Conservation (phyloP, 331 rosid genomes). For the Saraca asoca region DNA sequence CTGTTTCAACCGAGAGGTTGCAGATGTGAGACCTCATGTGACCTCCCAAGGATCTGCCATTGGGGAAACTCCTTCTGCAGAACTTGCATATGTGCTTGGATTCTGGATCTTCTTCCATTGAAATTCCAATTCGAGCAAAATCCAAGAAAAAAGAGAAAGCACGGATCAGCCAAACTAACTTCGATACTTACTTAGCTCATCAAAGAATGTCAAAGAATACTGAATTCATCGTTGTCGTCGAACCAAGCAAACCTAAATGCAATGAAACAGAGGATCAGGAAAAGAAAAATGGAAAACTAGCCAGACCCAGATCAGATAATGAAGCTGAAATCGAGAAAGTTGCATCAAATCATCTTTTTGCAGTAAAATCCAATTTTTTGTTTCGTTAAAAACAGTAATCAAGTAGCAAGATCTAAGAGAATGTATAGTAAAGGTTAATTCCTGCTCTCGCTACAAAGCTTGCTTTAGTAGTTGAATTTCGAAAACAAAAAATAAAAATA, state of each 20-base stretch:
- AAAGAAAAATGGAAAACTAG: constrained; percentile 7
- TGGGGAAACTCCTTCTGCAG: constrained; percentile 74
- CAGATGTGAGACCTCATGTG: constrained; percentile 90
- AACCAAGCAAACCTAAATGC: constrained; percentile 31
- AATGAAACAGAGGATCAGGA: constrained; percentile 35
- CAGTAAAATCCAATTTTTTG: constrained; percentile 25
- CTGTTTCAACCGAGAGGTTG: constrained; percentile 40
- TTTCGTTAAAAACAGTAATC: constrained; percentile 25
- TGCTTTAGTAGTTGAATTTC: constrained; percentile 44
- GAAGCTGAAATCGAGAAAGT: constrained; percentile 40
- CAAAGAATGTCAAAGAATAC: constrained; percentile 43
- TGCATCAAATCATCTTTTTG: constrained; percentile 31
- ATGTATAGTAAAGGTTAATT: constrained; percentile 30
- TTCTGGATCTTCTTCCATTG: constrained; percentile 64
- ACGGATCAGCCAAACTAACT: constrained; percentile 37
- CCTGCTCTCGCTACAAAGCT: constrained; percentile 21
- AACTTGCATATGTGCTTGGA: constrained; percentile 70
- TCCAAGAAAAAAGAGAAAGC: constrained; percentile 7
- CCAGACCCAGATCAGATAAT: constrained; percentile 55
- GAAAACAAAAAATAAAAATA: neutral
- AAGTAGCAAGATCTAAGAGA: constrained; percentile 61
- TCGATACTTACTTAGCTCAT: constrained; percentile 27
- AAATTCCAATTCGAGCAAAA: constrained; percentile 5
- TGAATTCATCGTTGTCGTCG: constrained; percentile 46
- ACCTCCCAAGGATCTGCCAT: constrained; percentile 95